These are phyloP conservation scores for Torrubiella hemipterigena DNA, from an alignment of 2,329 filamentous ascomycete genomes.

Conservation along the genomic window DNA sequence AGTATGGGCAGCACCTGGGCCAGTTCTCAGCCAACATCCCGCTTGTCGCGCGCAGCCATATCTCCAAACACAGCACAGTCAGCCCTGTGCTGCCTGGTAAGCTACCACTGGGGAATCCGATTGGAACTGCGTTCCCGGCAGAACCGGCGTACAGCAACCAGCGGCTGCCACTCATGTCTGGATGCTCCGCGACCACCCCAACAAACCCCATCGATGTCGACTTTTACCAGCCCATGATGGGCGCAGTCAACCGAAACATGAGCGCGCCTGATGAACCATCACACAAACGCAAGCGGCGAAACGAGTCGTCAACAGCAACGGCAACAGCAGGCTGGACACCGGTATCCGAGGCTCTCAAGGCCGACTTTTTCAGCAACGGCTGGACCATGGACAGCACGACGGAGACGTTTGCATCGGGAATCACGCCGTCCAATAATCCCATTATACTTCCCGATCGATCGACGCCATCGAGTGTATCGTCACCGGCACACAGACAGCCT, in stretches of 20 bases:
- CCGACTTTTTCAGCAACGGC: neutral
- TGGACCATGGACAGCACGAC: constrained; percentile 11
- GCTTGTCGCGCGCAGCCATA: constrained; percentile 30
- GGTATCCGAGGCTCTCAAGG: no score
- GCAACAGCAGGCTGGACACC: neutral
- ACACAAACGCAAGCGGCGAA: constrained; percentile 19
- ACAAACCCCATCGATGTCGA: constrained; percentile 10
- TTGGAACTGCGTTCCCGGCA: constrained; percentile 8
- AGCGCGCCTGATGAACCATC: constrained; percentile 7
- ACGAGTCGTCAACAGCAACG: neutral
- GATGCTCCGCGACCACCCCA: constrained; percentile 3
- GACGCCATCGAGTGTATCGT: constrained; percentile 18
- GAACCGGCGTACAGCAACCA: neutral
- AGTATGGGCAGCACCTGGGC: constrained; percentile 17
- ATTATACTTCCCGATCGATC: constrained; percentile 18
- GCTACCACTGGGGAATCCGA: constrained; percentile 25
- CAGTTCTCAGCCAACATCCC: constrained; percentile 28
- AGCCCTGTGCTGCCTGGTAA: constrained; percentile 31
- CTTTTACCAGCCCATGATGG: constrained; percentile 20
- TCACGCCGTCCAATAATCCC: neutral
- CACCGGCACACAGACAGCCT: constrained; percentile 13
- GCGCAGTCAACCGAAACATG: constrained; percentile 20
- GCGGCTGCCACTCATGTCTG: neutral
- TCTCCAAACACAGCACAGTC: constrained; percentile 27
- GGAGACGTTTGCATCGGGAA: constrained; percentile 17